phyloP scores from a whole-genome alignment of 225 moss, liverwort and hornwort genomes.

The Antitrichia curtipendula region DNA sequence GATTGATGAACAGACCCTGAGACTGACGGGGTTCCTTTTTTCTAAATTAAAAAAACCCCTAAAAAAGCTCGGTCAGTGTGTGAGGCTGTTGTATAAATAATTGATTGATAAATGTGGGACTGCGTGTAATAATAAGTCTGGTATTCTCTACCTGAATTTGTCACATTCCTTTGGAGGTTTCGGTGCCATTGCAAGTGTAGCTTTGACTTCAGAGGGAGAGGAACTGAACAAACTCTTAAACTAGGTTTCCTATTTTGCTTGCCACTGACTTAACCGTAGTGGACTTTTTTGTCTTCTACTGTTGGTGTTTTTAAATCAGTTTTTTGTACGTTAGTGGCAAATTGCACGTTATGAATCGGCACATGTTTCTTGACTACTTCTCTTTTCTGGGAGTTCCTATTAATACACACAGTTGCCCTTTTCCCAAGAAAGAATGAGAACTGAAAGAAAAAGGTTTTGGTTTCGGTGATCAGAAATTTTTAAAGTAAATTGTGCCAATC shows the following conservation, averaged over 20 bases:
- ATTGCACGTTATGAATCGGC: not conserved
- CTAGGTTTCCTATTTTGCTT: not conserved
- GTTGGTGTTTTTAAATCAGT: not conserved
- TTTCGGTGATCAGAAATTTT: not conserved
- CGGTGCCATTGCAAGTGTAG: not conserved
- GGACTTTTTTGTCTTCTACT: not conserved
- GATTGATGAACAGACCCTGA: not conserved
- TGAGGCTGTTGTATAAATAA: too few species aligned
- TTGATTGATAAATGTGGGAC: not conserved
- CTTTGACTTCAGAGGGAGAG: not conserved
- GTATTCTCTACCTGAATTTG: not conserved
- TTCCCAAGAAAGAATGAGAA: not conserved
- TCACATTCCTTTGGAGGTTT: not conserved
- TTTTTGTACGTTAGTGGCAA: not conserved
- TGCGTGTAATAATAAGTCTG: conserved; percentile 7
- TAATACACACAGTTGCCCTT: not conserved
- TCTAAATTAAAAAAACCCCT: not conserved
- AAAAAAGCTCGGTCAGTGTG: not conserved
- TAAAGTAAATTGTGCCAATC: too few species aligned
- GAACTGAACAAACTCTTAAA: not conserved
- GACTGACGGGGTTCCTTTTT: not conserved
- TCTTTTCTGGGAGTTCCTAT: not conserved
- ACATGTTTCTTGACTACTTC: not conserved
- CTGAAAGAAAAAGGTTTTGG: not conserved
- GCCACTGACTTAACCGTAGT: not conserved